Evolutionary conservation across 2,329 filamentous ascomycete species (phyloP).

Genomic region (Ascochyta pisi): DNA sequence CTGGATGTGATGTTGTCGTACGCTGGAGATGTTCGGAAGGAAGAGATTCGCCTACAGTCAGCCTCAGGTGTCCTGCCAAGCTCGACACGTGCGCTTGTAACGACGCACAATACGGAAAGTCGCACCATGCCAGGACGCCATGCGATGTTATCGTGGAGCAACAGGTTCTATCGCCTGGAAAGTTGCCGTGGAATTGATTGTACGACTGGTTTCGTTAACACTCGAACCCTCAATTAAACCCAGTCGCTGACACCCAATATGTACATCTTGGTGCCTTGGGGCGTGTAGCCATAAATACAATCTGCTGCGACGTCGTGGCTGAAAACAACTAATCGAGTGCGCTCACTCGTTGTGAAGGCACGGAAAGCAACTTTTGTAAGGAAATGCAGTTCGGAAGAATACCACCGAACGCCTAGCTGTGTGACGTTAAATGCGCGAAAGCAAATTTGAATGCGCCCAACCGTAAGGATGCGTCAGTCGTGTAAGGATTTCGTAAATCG

Average conservation of each 20-base stretch:
- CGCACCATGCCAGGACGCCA: background rate
- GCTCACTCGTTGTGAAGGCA: background rate
- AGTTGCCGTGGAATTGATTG: background rate
- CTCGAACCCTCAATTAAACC: too few species aligned
- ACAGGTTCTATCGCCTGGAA: too few species aligned
- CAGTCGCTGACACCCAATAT: background rate
- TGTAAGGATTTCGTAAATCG: background rate
- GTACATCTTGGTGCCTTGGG: background rate
- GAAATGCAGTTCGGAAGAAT: background rate
- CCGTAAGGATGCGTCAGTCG: background rate
- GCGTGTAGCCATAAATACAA: background rate
- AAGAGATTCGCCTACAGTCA: background rate
- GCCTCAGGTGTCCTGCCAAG: constrained; percentile 6
- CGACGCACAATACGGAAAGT: background rate
- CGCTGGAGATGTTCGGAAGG: background rate
- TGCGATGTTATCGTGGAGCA: background rate
- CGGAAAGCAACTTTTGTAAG: background rate
- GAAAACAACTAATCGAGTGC: background rate
- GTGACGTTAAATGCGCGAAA: background rate
- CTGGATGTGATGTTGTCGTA: background rate
- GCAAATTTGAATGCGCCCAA: background rate
- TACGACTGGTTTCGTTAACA: too few species aligned
- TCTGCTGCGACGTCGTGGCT: background rate
- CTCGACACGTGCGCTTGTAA: constrained; percentile 2
- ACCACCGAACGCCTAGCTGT: constrained; percentile 21